Base-by-base conservation (phyloP, 257 asterid species). In the Euphrasia confusa region DNA sequence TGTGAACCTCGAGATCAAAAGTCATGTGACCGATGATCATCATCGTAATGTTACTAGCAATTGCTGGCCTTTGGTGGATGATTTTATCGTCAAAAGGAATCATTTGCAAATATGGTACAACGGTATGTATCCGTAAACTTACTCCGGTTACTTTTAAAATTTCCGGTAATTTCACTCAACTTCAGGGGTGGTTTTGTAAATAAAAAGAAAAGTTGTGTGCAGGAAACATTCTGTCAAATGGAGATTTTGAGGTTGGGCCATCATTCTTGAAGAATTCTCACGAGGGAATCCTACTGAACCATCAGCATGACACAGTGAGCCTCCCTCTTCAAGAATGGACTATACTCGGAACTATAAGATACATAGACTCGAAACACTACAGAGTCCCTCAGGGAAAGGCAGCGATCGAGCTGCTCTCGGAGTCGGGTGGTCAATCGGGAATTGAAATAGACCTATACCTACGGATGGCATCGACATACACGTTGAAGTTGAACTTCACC, bases 51-150 rank as follows among this genome's bases (percentile, higher is more conserved):
- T 11, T 17, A 13, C 54, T 13, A 48, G 54, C 3, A 63, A 48
- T 4, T 74, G 75, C 35, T 65, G 79, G 79, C 75, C 79, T 30
- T 6, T 74, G 1, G 59, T 74, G 57, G 79, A 74, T 55, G 55
- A 56, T 1, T 74, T 69, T 65, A 39, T 44, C 21, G 40, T 74
- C 15, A 56, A 40, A 15, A 54, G 60, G 54, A 61, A 47, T 28
- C 37, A 12, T 0, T 7, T 54, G 72, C 75, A 72, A 2, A 13
- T 33, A 17, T 69, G 69, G 72, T 69, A 74, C 26, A 10, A 49
- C 28, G 79, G 75, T 74, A 66, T 21, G 24, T 21, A 21, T 21
- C 24, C 37, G 37, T 32, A 32, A 32, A 32, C 37, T 32, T 32
- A 32, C 5, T 0, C 37, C 37, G 37, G 37, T 32, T 0, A 21